A percentile compares a stretch with the other conserved stretches of the same genome.
phyloP scores from a whole-genome alignment of 768 basidiomycete species.

The Auricularia auricula-judae region DNA sequence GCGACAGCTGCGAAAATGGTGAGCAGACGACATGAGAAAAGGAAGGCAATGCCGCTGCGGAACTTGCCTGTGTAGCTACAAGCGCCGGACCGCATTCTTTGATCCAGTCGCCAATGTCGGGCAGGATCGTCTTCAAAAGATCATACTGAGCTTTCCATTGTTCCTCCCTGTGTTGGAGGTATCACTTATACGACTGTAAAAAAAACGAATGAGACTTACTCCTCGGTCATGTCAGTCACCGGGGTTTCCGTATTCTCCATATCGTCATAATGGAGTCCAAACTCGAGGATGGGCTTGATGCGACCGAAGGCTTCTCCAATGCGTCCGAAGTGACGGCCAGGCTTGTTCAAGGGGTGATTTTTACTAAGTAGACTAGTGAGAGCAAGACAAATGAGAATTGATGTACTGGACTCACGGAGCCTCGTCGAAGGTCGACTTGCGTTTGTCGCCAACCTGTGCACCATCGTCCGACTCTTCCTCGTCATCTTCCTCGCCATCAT shows the following conservation, averaged over 20 bases:
- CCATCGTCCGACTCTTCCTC: too few relatives aligned
- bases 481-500: too few relatives aligned
- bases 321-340: not conserved
- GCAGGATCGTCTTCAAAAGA: too few relatives aligned
- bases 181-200: too few relatives aligned
- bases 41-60: not conserved
- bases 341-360: not conserved
- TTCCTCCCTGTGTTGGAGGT: too few relatives aligned
- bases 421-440: too few relatives aligned
- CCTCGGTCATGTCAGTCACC: not conserved
- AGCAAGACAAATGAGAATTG: too few relatives aligned
- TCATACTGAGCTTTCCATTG: too few relatives aligned
- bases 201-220: not conserved
- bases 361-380: not conserved
- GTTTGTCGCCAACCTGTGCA: too few relatives aligned
- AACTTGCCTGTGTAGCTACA: not conserved
- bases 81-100: too few relatives aligned
- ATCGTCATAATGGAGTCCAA: not conserved
- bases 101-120: too few relatives aligned
- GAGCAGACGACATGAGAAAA: not conserved
- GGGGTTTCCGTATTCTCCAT: not conserved
- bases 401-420: too few relatives aligned
- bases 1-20: not conserved
- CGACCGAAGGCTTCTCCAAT: not conserved
- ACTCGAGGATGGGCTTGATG: not conserved